phyloP scores from a whole-genome alignment of 202 grass and related monocot species.

The Panicum virgatum region DNA sequence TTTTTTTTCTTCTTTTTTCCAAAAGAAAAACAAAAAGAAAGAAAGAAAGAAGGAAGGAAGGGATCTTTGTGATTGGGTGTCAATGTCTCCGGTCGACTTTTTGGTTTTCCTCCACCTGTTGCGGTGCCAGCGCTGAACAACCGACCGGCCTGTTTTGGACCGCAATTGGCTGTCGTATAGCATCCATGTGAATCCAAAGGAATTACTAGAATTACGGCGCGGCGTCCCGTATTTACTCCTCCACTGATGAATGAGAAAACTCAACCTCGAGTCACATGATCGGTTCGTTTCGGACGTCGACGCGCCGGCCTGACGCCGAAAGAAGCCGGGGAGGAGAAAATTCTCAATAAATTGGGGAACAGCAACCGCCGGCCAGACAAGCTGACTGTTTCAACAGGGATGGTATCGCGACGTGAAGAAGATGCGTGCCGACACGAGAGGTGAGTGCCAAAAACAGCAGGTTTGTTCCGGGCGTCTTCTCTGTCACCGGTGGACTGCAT shows the following conservation, averaged over 20 bases:
- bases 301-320: no score
- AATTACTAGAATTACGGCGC: background rate
- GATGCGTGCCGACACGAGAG: background rate
- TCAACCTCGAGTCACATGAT: no score
- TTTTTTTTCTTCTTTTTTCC: background rate
- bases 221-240: background rate
- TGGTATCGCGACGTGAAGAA: background rate
- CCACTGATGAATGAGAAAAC: background rate
- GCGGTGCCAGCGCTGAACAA: constrained; percentile 15
- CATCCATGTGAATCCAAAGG: no score
- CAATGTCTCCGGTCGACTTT: background rate
- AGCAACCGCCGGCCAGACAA: background rate
- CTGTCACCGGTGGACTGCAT: no score
- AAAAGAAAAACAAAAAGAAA: background rate
- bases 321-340: background rate
- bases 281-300: background rate
- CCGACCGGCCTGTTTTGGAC: background rate
- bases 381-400: background rate
- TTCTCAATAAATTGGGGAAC: background rate
- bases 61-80: background rate
- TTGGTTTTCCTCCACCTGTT: background rate
- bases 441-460: background rate
- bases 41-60: background rate
- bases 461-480: no score
- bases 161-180: background rate